Evolutionary conservation across 2,329 filamentous ascomycete genomes (phyloP), one percentile per base, ranked within the genome.

Genomic region (Blastomyces parvus): DNA sequence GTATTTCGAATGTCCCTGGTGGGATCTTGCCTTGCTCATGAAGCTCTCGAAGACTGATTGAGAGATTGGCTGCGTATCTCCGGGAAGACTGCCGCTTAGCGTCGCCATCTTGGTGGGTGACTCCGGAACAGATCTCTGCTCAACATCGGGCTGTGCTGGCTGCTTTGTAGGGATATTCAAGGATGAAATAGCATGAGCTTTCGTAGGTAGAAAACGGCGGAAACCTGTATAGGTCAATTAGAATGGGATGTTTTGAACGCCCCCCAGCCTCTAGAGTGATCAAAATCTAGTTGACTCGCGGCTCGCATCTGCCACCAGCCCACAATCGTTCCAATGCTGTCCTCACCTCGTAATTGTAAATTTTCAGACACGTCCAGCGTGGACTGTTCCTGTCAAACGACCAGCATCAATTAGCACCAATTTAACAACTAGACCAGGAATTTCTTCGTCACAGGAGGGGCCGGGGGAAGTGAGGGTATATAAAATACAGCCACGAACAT

Each of bases 31-130:
- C 59, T 70, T 70, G 66, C 75, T 77, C 48, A 79, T 72, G 44
- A 79, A 68, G 25, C 70, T 72, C 62, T 79, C 77, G 60, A 74
- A 78, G 27, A 77, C 73, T 14, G 78, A 78, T 63, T 78, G 78
- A 5, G 78, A 79, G 52, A 80, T 70, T 19, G 75, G 73, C 67
- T 80, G 78, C 11, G 78, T 80, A 64, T 79, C 77, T 27, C 74
- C 73, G 30, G 74, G 71, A 3, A 69, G 67, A 55, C 70, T 70
- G n/a, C 74, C 72, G 36, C 69, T 59, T 44, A 70, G 27, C 71
- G 71, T 44, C 68, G 57, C 70, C 74, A 77, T 77, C 57, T 71
- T 74, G 42, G 62, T 66, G 42, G 68, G 69, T 38, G 68, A 68
- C 8, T 68, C 68, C 9, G 70, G 63, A 5, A 68, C 53, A 25